Percentiles rank a stretch among this genome's conserved stretches.
Evolutionary conservation across 345 rosid species (phyloP).

Genomic region (Atalantia buxifolia): DNA sequence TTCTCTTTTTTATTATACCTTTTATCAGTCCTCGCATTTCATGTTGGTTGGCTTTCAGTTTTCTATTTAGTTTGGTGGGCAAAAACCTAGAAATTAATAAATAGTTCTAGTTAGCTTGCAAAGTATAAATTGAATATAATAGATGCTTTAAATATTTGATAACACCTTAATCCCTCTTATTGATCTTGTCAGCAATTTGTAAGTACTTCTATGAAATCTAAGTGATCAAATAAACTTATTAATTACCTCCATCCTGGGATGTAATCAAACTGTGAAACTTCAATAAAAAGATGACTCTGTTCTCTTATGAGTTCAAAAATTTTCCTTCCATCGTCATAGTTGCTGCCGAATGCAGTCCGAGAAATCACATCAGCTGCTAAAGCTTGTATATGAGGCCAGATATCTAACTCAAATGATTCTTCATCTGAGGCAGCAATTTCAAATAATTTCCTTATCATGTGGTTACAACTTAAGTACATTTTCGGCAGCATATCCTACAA

Average conservation of each 20-base stretch:
- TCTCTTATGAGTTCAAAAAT: slow-evolving; percentile 38
- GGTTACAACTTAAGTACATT: slow-evolving; percentile 19
- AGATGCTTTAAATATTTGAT: too few relatives aligned
- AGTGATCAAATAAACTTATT: background rate
- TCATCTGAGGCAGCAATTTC: background rate
- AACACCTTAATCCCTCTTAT: too few relatives aligned
- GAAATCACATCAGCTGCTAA: background rate
- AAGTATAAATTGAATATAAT: too few relatives aligned
- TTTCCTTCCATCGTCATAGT: slow-evolving; percentile 38
- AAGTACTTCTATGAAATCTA: background rate
- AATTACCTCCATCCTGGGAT: slow-evolving; percentile 46
- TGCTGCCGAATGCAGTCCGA: slow-evolving; percentile 47
- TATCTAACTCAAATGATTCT: background rate
- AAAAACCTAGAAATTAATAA: slow-evolving; percentile 26
- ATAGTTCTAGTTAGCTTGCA: background rate
- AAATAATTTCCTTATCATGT: slow-evolving; percentile 20
- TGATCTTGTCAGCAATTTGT: too few relatives aligned
- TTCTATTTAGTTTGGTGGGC: slow-evolving; percentile 40
- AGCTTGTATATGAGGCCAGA: background rate
- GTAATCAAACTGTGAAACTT: slow-evolving; percentile 6
- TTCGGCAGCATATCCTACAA: slow-evolving; percentile 33
- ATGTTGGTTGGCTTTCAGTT: slow-evolving; percentile 32
- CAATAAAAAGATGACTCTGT: background rate
- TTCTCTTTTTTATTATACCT: slow-evolving; percentile 34
- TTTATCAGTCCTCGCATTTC: slow-evolving; percentile 26